Conservation (phyloP, 257 asterid species). For the Lantana camara region DNA sequence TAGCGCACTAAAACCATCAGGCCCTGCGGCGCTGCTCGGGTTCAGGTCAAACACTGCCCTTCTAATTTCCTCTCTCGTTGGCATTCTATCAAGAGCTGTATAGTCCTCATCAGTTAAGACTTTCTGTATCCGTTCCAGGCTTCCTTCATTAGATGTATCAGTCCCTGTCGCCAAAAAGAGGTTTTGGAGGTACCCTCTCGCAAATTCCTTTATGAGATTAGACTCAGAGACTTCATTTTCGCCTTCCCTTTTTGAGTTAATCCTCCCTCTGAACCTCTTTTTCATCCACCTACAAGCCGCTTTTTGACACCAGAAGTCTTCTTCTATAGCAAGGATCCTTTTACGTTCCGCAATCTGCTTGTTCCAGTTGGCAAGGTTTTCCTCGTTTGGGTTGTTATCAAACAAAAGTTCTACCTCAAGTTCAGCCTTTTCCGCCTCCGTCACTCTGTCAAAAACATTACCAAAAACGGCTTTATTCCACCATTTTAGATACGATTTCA, state of each 20-base stretch:
- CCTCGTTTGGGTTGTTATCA: background rate
- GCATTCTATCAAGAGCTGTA: fast-evolving
- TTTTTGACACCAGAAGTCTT: background rate
- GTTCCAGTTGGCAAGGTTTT: no score
- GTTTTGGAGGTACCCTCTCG: background rate
- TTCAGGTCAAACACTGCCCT: background rate
- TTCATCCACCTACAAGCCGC: no score
- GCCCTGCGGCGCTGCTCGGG: background rate
- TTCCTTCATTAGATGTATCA: fast-evolving
- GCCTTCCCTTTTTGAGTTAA: background rate
- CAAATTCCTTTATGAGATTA: no score
- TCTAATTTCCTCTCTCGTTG: background rate
- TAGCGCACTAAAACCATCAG: background rate
- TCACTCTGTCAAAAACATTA: background rate
- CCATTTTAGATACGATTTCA: no score
- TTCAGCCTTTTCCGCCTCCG: no score
- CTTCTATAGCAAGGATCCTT: no score
- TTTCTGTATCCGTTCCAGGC: no score
- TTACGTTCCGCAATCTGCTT: no score
- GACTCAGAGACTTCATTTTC: background rate
- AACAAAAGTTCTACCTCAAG: background rate
- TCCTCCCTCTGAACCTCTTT: no score
- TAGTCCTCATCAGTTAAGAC: background rate
- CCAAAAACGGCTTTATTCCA: background rate
- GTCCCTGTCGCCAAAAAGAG: no score